Conservation (phyloP, 805 yeast genomes). For the Yarrowia sp. region DNA sequence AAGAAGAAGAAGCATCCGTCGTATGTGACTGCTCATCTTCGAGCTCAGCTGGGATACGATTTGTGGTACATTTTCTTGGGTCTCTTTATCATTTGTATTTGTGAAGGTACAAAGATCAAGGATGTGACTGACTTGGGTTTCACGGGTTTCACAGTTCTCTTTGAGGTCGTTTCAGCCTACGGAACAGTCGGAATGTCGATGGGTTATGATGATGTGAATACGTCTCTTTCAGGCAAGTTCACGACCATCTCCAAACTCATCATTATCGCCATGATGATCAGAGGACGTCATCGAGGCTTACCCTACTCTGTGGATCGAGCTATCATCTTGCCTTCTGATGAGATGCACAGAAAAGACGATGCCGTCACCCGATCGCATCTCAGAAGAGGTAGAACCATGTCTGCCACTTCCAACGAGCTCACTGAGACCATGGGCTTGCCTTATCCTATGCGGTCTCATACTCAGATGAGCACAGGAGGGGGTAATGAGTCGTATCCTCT, state of each 20-base stretch:
- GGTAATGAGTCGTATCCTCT: constrained; percentile 7
- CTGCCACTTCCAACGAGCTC: constrained; percentile 12
- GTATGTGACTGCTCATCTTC: constrained; percentile 80
- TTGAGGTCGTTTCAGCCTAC: constrained; percentile 91
- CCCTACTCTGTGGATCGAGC: constrained; percentile 95
- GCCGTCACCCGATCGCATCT: constrained; percentile 16
- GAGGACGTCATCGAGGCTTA: constrained; percentile 95
- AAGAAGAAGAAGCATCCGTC: constrained; percentile 50
- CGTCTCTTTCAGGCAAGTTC: constrained; percentile 75
- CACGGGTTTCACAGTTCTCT: constrained; percentile 67
- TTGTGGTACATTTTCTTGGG: constrained; percentile 91
- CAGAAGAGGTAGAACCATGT: constrained; percentile 2
- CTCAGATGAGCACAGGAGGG: background rate
- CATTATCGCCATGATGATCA: constrained; percentile 81
- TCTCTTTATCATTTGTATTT: constrained; percentile 78
- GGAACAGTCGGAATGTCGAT: constrained; percentile 93
- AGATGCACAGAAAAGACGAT: constrained; percentile 36
- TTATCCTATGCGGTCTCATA: constrained; percentile 12
- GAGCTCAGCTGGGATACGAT: constrained; percentile 90
- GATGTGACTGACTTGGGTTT: constrained; percentile 50
- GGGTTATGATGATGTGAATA: constrained; percentile 67
- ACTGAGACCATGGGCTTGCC: constrained; percentile 23
- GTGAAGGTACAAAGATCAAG: constrained; percentile 66
- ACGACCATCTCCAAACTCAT: constrained; percentile 74
- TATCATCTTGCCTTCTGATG: constrained; percentile 74